Evolutionary conservation across 1,284 basidiomycete species (phyloP).

Genomic region (Prillingera fragicola): DNA sequence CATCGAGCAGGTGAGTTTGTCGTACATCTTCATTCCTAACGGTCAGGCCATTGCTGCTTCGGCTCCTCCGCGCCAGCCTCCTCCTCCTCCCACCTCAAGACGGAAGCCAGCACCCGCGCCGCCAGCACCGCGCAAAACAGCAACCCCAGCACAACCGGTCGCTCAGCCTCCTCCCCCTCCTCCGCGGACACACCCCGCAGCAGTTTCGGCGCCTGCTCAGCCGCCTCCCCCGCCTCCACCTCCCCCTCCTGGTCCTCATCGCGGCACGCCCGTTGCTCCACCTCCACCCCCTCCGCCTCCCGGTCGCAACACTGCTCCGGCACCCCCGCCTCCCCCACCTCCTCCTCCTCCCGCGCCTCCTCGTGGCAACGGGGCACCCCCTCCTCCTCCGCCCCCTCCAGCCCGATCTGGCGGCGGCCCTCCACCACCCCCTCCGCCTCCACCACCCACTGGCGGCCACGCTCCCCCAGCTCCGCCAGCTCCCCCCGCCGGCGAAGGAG

Average conservation of each 20-base stretch:
- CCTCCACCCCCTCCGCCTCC: conserved; percentile 45
- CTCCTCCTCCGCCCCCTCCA: conserved; percentile 68
- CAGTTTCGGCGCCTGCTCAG: conserved; percentile 55
- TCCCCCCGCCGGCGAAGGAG: conserved; percentile 9
- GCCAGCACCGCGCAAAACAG: conserved; percentile 38
- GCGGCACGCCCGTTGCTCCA: conserved; percentile 9
- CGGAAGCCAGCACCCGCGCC: conserved; percentile 49
- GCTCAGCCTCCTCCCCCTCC: conserved; percentile 46
- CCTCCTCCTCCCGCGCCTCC: conserved; percentile 12
- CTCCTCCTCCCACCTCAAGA: conserved; percentile 45
- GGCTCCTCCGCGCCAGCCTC: conserved; percentile 16
- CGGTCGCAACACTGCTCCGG: conserved; percentile 26
- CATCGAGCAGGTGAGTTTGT: conserved; percentile 21
- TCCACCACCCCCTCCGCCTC: conserved; percentile 58
- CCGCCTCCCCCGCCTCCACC: conserved; percentile 24
- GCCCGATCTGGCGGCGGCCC: conserved; percentile 56
- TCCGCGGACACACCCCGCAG: conserved; percentile 31
- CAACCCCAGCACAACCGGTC: conserved; percentile 21
- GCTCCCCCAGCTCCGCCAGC: conserved; percentile 32
- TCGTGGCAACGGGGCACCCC: conserved; percentile 65
- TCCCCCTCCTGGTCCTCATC: conserved; percentile 22
- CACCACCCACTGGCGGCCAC: conserved; percentile 39
- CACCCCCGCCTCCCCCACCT: conserved; percentile 42
- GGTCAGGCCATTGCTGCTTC: neutral
- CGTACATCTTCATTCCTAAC: neutral